Evolutionary conservation across 345 rosid genomes (phyloP), one percentile per base, ranked within the genome.

Genomic region (Cardiospermum halicacabum): DNA sequence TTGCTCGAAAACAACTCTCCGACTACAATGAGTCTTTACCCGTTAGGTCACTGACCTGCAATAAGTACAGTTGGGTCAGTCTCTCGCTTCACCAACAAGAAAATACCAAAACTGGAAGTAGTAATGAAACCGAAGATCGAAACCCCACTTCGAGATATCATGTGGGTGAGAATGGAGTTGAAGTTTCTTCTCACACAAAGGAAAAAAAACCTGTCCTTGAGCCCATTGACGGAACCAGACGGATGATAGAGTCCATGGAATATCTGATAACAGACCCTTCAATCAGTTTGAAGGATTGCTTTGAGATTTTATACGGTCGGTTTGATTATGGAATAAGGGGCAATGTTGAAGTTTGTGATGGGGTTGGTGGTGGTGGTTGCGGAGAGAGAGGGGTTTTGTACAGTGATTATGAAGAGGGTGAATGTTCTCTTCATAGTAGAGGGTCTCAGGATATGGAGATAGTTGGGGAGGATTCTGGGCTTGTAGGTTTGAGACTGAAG

Each of bases 31-130:
- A 74, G 10, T 58, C 76, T 1, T 48, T 67, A 39, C 25, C 61
- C 40, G 48, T 72, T 18, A 65, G 45, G 16, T 60, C 30, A 4
- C 57, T 75, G 2, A 22, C 75, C 11, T 69, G 56, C 7, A 40
- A 10, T 11, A 80, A 80, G 74, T 80, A 76, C 39, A 77, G 55
- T n/a, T 74, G 85, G 85, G 65, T 67, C 47, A 72, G 56, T 26
- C 66, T 80, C 24, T 18, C 74, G 60, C 70, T 28, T 10, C 59
- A 40, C 13, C 58, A 60, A 45, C 55, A 51, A 18, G 27, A 26
- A 15, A 66, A 56, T 24, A 3, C 43, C 22, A 4, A 7, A 24
- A 39, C 16, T 11, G 36, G 53, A 1, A 10, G 6, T 8, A 24
- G 11, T 31, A 22, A 1, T 0, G 50, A 39, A 39, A 59, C 25